Evolutionary conservation across 2,329 filamentous ascomycete species (phyloP), one percentile per base, ranked within the genome.

Genomic region (Cucurbitaria berberidis): DNA sequence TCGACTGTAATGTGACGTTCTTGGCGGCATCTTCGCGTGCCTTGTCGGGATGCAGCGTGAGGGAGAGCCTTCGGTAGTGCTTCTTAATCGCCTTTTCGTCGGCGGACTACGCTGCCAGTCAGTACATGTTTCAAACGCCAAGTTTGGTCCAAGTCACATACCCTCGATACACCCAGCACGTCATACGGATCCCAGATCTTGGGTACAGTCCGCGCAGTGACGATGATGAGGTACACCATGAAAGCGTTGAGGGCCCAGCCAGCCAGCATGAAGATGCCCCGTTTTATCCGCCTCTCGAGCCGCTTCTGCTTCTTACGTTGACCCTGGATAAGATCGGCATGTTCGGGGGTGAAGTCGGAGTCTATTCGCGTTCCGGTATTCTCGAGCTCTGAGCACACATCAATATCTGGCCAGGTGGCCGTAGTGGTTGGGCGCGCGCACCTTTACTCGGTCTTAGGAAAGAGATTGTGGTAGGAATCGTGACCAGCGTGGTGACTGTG

Each of bases 171-270:
- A 40, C 90, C 91, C 51, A 99, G 80, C 66, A 99, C 96, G 64
- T 96, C 90, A 78, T 98, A 99, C 1, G 95, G 95, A 77, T 99
- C 96, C 90, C 93, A 99, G 51, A 96, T 83, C 78, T 95, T 91
- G 42, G 87, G 84, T 26, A 82, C 77, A 1, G 86, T 86, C 51
- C 84, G 84, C 64, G 90, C 85, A 50, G 92, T 95, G 44, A 89
- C 87, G 55, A 87, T 74, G 72, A 98, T 96, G 55, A 99, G 83
- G 76, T 98, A 99, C 24, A 89, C 81, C 91, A 98, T 98, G 76
- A 88, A 90, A 43, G 82, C 90, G 81, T 98, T 96, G 57, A 92
- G 74, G 26, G 85, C 81, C 88, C 93, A 98, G 61, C 93, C 95
- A 26, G 84, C 69, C 41, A 91, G 69, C 48, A 91, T 91, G 21